A percentile compares a stretch with the other conserved stretches of the same genome.
These are phyloP conservation scores for Colletotrichum sp. DNA, from an alignment of 2,329 filamentous ascomycete species.

Conservation along the genomic window DNA sequence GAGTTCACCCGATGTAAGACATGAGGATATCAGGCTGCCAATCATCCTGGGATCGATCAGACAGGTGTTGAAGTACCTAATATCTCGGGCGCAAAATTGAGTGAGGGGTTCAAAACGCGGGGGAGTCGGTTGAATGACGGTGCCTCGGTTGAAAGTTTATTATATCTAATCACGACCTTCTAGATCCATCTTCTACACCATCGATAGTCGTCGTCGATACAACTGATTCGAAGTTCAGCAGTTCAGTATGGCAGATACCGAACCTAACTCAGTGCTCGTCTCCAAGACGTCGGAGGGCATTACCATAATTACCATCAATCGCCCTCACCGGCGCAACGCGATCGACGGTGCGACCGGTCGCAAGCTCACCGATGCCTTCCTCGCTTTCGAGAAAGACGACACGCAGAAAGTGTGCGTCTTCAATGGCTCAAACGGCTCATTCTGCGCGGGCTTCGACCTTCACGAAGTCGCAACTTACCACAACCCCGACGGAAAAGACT, in stretches of 20 bases:
- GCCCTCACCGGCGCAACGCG: constrained; percentile 55
- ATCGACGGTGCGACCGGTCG: constrained; percentile 53
- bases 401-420: constrained; percentile 59
- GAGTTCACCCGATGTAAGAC: neutral
- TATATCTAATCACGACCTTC: neutral
- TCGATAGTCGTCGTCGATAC: neutral
- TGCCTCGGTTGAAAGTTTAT: neutral
- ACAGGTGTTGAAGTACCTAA: neutral
- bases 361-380: constrained; percentile 52
- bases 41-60: neutral
- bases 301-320: constrained; percentile 60
- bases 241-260: neutral
- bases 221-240: neutral
- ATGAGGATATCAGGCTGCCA: neutral
- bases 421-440: constrained; percentile 48
- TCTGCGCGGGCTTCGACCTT: constrained; percentile 60
- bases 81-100: neutral
- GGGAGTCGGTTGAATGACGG: neutral
- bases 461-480: constrained; percentile 41
- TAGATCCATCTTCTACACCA: neutral
- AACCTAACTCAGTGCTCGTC: constrained; percentile 12
- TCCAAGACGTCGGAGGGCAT: constrained; percentile 43
- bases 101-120: neutral
- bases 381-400: constrained; percentile 52
- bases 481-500: neutral